phyloP scores from a whole-genome alignment of 805 yeast species.

The Nakazawaea siamensis region DNA sequence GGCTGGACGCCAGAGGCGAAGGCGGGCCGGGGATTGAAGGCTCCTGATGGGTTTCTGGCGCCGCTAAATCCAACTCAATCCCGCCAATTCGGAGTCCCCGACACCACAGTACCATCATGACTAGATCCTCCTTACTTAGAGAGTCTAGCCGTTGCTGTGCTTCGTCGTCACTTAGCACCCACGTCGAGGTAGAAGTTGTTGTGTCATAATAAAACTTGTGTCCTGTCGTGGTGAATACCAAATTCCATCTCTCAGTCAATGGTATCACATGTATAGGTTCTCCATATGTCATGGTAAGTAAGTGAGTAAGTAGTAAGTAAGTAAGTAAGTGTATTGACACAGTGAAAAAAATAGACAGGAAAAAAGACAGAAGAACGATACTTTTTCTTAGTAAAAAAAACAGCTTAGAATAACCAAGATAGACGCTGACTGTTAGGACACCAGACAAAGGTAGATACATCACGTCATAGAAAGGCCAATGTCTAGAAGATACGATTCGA shows the following conservation, averaged over 20 bases:
- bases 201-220: constrained; percentile 30
- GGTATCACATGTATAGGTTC: constrained; percentile 2
- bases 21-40: too few relatives aligned
- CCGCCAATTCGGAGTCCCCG: constrained; percentile 22
- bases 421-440: too few relatives aligned
- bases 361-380: too few relatives aligned
- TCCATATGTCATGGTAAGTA: constrained; percentile 8
- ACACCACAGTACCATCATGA: constrained; percentile 27
- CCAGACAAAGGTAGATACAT: too few relatives aligned
- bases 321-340: neutral
- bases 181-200: constrained; percentile 20
- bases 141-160: constrained; percentile 15
- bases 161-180: constrained; percentile 24
- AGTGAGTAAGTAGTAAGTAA: neutral
- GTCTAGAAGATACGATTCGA: constrained; percentile 98
- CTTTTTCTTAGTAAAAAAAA: too few relatives aligned
- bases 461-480: too few relatives aligned
- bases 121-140: constrained; percentile 16
- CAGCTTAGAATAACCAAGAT: too few relatives aligned
- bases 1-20: too few relatives aligned
- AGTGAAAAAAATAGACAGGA: too few relatives aligned
- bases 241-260: constrained; percentile 25
- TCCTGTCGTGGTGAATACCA: constrained; percentile 34
- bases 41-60: too few relatives aligned
- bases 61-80: constrained; percentile 1